Evolutionary conservation across 805 yeast species (phyloP).

Genomic region (Debaryomyces prosopidis): DNA sequence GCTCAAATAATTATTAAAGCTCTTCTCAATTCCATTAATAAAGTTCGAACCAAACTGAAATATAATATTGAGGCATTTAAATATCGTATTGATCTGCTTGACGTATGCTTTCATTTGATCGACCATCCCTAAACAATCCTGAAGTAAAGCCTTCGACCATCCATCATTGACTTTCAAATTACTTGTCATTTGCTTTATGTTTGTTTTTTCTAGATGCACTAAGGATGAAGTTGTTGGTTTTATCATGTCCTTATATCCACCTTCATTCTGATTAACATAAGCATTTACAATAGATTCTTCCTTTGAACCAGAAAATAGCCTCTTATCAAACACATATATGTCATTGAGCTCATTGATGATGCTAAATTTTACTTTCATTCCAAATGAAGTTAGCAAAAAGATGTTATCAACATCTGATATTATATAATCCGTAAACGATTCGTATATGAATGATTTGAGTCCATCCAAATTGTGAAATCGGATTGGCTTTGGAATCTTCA

Average conservation of each 20-base stretch:
- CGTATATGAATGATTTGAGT: conserved; percentile 31
- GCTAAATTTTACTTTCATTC: conserved; percentile 57
- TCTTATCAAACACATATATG: conserved; percentile 63
- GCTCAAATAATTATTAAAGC: conserved; percentile 39
- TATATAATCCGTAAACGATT: conserved; percentile 22
- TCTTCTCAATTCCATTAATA: conserved; percentile 49
- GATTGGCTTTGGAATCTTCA: conserved; percentile 41
- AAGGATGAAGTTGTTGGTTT: conserved; percentile 6
- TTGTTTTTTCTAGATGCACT: conserved; percentile 1
- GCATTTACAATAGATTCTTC: conserved; percentile 4
- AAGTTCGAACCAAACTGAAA: conserved; percentile 51
- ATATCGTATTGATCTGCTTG: conserved; percentile 38
- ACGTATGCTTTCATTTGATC: conserved; percentile 27
- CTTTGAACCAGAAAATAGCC: conserved; percentile 44
- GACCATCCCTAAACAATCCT: conserved; percentile 37
- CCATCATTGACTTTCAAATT: conserved; percentile 47
- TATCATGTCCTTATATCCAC: conserved; percentile 8
- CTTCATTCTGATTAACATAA: conserved; percentile 12
- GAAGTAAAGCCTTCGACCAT: conserved; percentile 50
- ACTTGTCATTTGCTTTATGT: conserved; percentile 25
- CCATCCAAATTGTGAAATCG: conserved; percentile 34
- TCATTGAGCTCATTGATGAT: conserved; percentile 54
- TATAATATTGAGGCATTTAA: conserved; percentile 48
- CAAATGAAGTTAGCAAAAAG: conserved; percentile 65
- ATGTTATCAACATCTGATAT: conserved; percentile 28